phyloP scores from a whole-genome alignment of 768 basidiomycete genomes.

The Lactifluus volemus region DNA sequence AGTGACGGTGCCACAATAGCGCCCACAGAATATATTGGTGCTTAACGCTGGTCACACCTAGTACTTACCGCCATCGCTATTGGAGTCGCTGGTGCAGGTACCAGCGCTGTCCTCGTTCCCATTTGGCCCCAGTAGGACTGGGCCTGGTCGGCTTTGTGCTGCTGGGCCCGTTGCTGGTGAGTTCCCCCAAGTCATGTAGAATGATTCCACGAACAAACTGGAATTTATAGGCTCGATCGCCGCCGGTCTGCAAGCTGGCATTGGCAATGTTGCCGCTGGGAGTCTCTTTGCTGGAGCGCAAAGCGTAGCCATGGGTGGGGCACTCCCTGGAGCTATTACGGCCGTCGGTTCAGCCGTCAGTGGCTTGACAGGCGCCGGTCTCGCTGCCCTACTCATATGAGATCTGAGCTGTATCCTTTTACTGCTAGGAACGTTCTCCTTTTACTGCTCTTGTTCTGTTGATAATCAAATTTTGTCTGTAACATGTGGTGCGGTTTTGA shows the following conservation, averaged over 20 bases:
- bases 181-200: background rate
- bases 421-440: no score
- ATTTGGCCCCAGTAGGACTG: background rate
- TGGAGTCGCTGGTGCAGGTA: background rate
- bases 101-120: background rate
- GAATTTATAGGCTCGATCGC: background rate
- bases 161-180: slow-evolving; percentile 7
- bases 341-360: background rate
- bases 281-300: background rate
- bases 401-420: no score
- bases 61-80: background rate
- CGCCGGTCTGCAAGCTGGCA: background rate
- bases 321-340: background rate
- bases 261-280: slow-evolving; percentile 10
- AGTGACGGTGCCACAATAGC: background rate
- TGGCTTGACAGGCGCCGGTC: background rate
- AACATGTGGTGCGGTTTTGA: no score
- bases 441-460: no score
- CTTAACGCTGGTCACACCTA: background rate
- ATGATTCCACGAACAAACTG: no score
- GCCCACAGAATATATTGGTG: background rate
- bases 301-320: slow-evolving; percentile 10
- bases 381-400: no score
- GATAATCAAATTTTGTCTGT: background rate
- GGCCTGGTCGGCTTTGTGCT: background rate